Base-by-base conservation (phyloP, 805 yeast genomes). In the Cyberlindnera euphorbiiphila region DNA sequence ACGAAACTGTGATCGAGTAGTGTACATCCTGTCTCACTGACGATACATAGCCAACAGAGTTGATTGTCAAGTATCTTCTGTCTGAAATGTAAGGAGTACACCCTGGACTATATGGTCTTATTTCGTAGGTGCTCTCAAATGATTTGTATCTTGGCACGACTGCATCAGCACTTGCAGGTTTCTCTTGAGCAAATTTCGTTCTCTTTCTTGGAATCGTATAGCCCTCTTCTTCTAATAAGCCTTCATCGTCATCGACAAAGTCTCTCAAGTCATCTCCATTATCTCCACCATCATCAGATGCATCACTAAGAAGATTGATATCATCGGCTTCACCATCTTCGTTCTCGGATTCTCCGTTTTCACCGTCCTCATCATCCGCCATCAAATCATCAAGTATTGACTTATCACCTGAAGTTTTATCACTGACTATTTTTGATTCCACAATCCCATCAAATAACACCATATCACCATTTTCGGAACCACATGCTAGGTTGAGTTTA, bases 41-140 rank as follows among this genome's bases (percentile, higher is more conserved):
- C 76, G 94, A 84, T 0, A 80, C 82, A 55, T 85, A 85, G 0
- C 97, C 98, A 20, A 78, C 64, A 9, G 81, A 68, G 50, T 85
- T 85, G 71, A 89, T 85, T 15, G 87, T 77, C 27, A 91, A 61
- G 51, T 87, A 89, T 37, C 96, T 69, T 59, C 91, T 74, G 36
- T 77, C 74, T 4, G 64, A 67, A 35, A 65, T 62, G 22, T 89
- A 88, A 0, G 96, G 95, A 0, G 98, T 91, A 6, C 83, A 75
- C 2, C 98, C 98, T 1, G 86, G 84, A 4, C 95, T 86, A 49
- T 78, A 82, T 1, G 96, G 89, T 31, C 62, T 66, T 20, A 78
- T 51, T 8, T 62, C 65, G 33, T 62, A 65, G 26, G 35, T 43
- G 9, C 29, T 20, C 12, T 34, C 36, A 5, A 29, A 20, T 29